phyloP scores from a whole-genome alignment of 1,139 yeast genomes.

The Nakaseomyces kungkrabaensis region DNA sequence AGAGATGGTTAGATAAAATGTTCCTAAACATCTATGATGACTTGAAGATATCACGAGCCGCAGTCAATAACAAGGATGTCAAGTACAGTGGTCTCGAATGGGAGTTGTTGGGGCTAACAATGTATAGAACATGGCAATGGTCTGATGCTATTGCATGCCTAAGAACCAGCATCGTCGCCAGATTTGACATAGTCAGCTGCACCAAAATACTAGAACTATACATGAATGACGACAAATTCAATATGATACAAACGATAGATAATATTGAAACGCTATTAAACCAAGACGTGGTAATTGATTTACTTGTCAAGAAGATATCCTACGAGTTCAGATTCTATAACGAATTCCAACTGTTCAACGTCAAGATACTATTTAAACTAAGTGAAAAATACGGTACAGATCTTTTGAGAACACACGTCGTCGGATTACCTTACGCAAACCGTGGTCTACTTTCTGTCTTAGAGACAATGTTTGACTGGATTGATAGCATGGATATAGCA shows the following conservation, averaged over 20 bases:
- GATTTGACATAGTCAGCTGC: slow-evolving; percentile 55
- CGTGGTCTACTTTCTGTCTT: slow-evolving; percentile 15
- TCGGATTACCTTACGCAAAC: slow-evolving; percentile 20
- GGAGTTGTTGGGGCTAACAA: slow-evolving; percentile 82
- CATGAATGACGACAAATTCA: slow-evolving; percentile 9
- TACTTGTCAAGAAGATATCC: slow-evolving; percentile 28
- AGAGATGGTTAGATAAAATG: slow-evolving; percentile 86
- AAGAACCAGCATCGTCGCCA: slow-evolving; percentile 59
- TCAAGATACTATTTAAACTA: slow-evolving; percentile 27
- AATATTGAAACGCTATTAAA: slow-evolving; percentile 13
- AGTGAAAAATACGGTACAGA: slow-evolving; percentile 27
- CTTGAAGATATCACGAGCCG: slow-evolving; percentile 69
- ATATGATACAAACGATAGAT: not conserved
- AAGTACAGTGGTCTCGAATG: slow-evolving; percentile 83
- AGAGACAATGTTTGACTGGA: slow-evolving; percentile 21
- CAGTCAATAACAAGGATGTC: slow-evolving; percentile 58
- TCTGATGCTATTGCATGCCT: slow-evolving; percentile 78
- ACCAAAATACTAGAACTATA: slow-evolving; percentile 29
- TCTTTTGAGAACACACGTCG: slow-evolving; percentile 28
- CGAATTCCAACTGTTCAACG: slow-evolving; percentile 27
- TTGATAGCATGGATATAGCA: slow-evolving; percentile 7
- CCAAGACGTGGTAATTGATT: slow-evolving; percentile 27
- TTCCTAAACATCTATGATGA: slow-evolving; percentile 85
- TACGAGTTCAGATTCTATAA: slow-evolving; percentile 34
- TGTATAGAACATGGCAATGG: slow-evolving; percentile 66